These are phyloP conservation scores for Fusarium praegraminearum DNA, from an alignment of 2,329 filamentous ascomycete genomes.

Conservation along the genomic window DNA sequence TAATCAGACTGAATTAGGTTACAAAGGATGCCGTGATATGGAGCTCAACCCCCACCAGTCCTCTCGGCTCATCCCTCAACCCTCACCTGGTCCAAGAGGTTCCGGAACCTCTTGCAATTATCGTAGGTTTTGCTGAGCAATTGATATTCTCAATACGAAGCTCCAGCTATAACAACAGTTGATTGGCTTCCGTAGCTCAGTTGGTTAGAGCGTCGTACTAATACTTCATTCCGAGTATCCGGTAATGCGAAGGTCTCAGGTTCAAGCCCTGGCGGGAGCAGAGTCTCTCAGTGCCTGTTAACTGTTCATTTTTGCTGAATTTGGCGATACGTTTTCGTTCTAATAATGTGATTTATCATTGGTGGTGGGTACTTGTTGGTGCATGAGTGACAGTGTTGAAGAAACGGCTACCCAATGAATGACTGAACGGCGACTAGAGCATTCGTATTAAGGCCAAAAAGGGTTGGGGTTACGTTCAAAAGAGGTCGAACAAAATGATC, in stretches of 20 bases:
- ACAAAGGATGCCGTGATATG: slow-evolving; percentile 13
- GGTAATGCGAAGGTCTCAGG: slow-evolving; percentile 48
- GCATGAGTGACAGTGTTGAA: not conserved
- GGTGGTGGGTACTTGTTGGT: not conserved
- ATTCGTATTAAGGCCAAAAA: not conserved
- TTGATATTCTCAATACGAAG: not conserved
- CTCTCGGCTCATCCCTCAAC: slow-evolving; percentile 21
- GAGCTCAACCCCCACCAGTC: slow-evolving; percentile 28
- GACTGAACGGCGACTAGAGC: not conserved
- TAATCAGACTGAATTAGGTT: slow-evolving; percentile 5
- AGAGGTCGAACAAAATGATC: not conserved
- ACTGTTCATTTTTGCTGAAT: slow-evolving; percentile 23
- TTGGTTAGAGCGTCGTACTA: slow-evolving; percentile 50
- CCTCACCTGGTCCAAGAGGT: slow-evolving; percentile 25
- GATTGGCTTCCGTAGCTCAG: slow-evolving; percentile 48
- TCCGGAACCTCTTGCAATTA: slow-evolving; percentile 11
- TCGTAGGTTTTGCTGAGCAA: not conserved
- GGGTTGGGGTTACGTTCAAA: not conserved
- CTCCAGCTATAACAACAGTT: not conserved
- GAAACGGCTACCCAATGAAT: not conserved
- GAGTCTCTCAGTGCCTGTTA: slow-evolving; percentile 33
- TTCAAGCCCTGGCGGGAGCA: slow-evolving; percentile 49
- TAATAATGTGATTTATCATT: too few species aligned
- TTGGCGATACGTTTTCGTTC: not conserved
- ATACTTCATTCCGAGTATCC: slow-evolving; percentile 41